These are phyloP conservation scores for Neurospora sp. DNA, from an alignment of 495 filamentous ascomycete species.

Conservation along the genomic window DNA sequence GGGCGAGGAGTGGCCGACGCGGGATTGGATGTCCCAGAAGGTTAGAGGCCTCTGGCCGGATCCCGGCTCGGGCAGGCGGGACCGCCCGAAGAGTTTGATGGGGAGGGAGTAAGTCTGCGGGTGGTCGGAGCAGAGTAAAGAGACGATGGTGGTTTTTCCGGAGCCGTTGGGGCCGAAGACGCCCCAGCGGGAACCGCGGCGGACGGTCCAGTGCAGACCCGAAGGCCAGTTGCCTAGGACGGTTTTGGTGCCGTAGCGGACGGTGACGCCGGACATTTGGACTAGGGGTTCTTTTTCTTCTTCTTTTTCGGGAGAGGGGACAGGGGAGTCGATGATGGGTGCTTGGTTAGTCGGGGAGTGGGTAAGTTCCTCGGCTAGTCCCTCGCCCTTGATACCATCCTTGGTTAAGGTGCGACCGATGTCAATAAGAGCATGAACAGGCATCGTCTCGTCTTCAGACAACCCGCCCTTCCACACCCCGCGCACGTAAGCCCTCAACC, in stretches of 20 bases:
- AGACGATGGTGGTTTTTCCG: constrained; percentile 87
- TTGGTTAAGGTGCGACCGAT: constrained; percentile 38
- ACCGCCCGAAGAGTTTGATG: constrained; percentile 73
- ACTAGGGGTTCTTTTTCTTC: constrained; percentile 53
- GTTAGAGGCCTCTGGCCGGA: constrained; percentile 65
- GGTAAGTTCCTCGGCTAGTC: constrained; percentile 13
- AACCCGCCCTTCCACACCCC: constrained; percentile 24
- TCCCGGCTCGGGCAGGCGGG: constrained; percentile 58
- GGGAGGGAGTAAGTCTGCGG: constrained; percentile 87
- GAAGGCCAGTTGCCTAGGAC: constrained; percentile 70
- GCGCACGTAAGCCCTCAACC: constrained; percentile 33
- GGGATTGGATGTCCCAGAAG: constrained; percentile 81
- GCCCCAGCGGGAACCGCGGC: constrained; percentile 77
- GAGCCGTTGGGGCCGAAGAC: constrained; percentile 86
- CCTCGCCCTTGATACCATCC: constrained; percentile 30
- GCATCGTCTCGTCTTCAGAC: constrained; percentile 26
- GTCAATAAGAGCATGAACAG: constrained; percentile 39
- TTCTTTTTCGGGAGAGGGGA: not conserved
- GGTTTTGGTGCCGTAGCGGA: constrained; percentile 67
- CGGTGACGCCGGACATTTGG: constrained; percentile 72
- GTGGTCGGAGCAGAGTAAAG: constrained; percentile 88
- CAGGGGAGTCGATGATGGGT: not conserved
- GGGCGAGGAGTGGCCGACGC: constrained; percentile 85
- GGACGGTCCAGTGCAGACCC: constrained; percentile 75
- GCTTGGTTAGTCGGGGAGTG: not conserved